phyloP scores from a whole-genome alignment of 805 yeast species.

The Spathaspora girioi region DNA sequence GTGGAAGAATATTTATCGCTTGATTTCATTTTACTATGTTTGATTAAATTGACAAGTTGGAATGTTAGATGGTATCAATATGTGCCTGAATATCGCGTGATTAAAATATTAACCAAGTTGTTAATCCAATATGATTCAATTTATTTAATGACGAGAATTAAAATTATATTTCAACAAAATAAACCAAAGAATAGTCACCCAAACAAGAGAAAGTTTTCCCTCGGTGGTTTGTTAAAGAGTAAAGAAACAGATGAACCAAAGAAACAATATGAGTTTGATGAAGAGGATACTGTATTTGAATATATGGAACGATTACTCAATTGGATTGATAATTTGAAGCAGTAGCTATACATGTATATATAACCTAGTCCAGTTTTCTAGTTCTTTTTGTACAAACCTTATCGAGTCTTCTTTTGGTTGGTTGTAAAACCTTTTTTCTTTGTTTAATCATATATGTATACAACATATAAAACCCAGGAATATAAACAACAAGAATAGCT shows the following conservation, averaged over 20 bases:
- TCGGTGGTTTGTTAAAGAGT: conserved; percentile 7
- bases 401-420: conserved; percentile 9
- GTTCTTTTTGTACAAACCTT: no score
- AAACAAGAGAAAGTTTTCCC: conserved; percentile 6
- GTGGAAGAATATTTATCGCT: conserved; percentile 26
- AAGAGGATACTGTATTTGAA: conserved; percentile 28
- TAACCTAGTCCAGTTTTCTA: no score
- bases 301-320: conserved; percentile 26
- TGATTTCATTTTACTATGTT: conserved; percentile 29
- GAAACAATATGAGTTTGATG: conserved; percentile 18
- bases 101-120: conserved; percentile 42
- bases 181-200: conserved; percentile 14
- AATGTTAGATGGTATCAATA: conserved; percentile 62
- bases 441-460: conserved; percentile 87
- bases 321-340: conserved; percentile 24
- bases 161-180: conserved; percentile 33
- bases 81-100: conserved; percentile 40
- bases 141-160: conserved; percentile 35
- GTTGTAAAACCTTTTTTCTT: conserved; percentile 70
- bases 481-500: conserved; percentile 58
- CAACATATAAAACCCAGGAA: conserved; percentile 83
- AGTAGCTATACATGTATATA: not conserved
- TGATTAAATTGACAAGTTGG: conserved; percentile 56
- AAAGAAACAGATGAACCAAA: conserved; percentile 1
- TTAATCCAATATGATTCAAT: conserved; percentile 40